Evolutionary conservation across 441 rosid genomes (phyloP).

Genomic region (Raphanus hybrid): DNA sequence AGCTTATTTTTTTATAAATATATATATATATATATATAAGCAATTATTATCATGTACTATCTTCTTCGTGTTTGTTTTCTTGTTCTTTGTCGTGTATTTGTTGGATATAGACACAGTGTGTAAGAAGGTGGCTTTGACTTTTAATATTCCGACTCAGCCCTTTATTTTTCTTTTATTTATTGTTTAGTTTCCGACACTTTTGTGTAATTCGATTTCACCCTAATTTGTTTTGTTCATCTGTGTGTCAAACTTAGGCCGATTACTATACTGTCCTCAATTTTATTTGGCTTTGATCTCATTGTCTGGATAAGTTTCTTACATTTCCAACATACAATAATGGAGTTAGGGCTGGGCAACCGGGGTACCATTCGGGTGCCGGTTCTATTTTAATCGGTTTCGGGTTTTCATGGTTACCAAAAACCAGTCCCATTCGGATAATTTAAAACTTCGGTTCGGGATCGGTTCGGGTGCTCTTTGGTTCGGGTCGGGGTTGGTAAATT

Average conservation of each 20-base stretch:
- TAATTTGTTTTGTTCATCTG: neutral
- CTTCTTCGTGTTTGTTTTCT: neutral
- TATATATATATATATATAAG: neutral
- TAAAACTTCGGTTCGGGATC: too few species aligned
- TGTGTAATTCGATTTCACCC: neutral
- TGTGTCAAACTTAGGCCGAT: neutral
- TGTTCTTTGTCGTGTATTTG: neutral
- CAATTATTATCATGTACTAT: neutral
- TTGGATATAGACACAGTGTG: neutral
- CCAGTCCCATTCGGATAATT: too few species aligned
- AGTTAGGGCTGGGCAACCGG: too few species aligned
- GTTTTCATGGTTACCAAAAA: too few species aligned
- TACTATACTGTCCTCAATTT: neutral
- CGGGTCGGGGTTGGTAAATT: too few species aligned
- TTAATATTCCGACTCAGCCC: neutral
- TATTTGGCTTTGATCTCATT: neutral
- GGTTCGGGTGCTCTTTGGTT: too few species aligned
- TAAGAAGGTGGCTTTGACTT: slow-evolving; percentile 1
- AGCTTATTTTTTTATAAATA: neutral
- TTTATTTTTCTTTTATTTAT: neutral
- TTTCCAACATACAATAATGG: neutral
- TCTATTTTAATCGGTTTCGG: too few species aligned
- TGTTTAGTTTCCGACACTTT: neutral
- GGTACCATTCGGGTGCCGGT: too few species aligned
- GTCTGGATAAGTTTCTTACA: neutral